phyloP scores from a whole-genome alignment of 2,329 filamentous ascomycete species.

The Calcarisporium arbuscula region DNA sequence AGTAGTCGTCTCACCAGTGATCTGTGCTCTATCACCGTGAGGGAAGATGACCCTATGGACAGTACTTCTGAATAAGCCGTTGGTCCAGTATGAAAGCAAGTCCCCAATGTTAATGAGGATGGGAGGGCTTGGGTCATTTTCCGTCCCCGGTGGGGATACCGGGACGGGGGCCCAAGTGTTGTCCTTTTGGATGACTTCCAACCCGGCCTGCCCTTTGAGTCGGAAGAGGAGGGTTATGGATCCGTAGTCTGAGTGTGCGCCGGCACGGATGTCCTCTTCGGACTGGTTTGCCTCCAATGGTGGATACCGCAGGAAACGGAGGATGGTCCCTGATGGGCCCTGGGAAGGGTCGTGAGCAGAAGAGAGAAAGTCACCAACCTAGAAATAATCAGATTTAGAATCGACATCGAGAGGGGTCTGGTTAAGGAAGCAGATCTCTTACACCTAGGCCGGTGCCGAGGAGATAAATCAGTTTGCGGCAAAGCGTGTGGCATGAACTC shows the following conservation, averaged over 20 bases:
- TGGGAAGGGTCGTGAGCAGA: constrained; percentile 39
- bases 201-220: constrained; percentile 72
- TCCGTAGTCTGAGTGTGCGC: constrained; percentile 86
- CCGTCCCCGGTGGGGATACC: constrained; percentile 56
- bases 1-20: constrained; percentile 38
- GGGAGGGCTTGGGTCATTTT: constrained; percentile 55
- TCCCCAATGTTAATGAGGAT: constrained; percentile 75
- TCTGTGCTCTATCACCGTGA: constrained; percentile 13
- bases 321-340: constrained; percentile 49
- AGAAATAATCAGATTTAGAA: constrained; percentile 1
- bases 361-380: constrained; percentile 49
- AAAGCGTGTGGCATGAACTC: constrained; percentile 64
- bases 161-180: constrained; percentile 57
- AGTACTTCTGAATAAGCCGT: constrained; percentile 77
- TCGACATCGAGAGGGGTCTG: constrained; percentile 2
- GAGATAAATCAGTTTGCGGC: constrained; percentile 64
- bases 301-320: constrained; percentile 71
- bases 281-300: constrained; percentile 2
- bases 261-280: constrained; percentile 58
- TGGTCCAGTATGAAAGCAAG: constrained; percentile 79
- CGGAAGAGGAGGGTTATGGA: constrained; percentile 75
- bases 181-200: constrained; percentile 67
- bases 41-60: constrained; percentile 82
- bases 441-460: constrained; percentile 73
- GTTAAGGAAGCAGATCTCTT: constrained; percentile 12